Evolutionary conservation across 768 basidiomycete species (phyloP), one percentile per base, ranked within the genome.

Genomic region (Cyathus striatus): DNA sequence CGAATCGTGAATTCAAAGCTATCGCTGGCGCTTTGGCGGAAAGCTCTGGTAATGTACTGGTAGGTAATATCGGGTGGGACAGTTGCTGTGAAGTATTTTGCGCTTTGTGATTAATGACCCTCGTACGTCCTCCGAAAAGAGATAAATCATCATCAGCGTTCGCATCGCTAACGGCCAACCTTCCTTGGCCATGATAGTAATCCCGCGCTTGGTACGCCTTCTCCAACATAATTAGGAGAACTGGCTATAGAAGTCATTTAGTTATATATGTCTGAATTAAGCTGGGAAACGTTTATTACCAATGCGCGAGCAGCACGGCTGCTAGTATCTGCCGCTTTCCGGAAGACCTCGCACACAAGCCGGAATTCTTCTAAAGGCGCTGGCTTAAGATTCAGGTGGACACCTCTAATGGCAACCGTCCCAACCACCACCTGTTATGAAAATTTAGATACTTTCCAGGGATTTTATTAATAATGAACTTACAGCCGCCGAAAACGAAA

Each of bases 401-500:
- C 54, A 5, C 64, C 69, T 38, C 67, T 64, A 30, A 74, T 72
- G 3, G 79, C 78, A 17, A 79, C 66, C 1, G 76, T 76, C 4
- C 76, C 79, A 3, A 81, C 61, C 23, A 78, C 64, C 12, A 81
- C 61, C 78, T 32, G 17, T 32, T 32, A 32, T n/a, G n/a, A n/a
- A n/a, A n/a, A n/a, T n/a, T n/a, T n/a, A n/a, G n/a, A n/a, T 32
- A 32, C 30, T 32, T 32, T 2, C 17, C 30, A 32, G 17, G 13
- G 0, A 32, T 32, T 0, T 32, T 32, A 16, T 32, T 12, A 2
- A 32, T 32, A 32, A 32, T 13, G 14, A 3, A 50, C 72, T 57
- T 54, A 79, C 78, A 27, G 76, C 69, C 13, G 81, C 72, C 10
- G 72, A 66, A 53, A 81, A 81, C 1, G 73, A 65, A 37, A 71